phyloP scores from a whole-genome alignment of 2,329 filamentous ascomycete species.

The Kalmusia sp. region DNA sequence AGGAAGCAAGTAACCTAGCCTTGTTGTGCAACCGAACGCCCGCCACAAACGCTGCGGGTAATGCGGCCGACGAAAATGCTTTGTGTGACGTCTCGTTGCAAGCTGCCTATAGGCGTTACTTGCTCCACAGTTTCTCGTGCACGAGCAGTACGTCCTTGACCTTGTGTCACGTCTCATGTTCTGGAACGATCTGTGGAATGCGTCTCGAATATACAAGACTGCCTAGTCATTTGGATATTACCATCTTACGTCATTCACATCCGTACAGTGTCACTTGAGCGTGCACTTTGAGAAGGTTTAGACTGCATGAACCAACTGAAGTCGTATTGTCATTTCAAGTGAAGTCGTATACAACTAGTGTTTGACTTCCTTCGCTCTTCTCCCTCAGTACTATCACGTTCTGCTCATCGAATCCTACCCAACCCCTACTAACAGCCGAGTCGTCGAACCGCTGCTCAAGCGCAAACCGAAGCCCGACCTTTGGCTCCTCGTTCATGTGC shows the following conservation, averaged over 20 bases:
- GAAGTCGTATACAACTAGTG: constrained; percentile 87
- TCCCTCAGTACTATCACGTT: constrained; percentile 88
- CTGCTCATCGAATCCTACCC: constrained; percentile 90
- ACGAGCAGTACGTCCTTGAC: too few relatives aligned
- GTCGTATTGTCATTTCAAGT: too few relatives aligned
- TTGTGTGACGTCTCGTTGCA: background rate
- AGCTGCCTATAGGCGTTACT: too few relatives aligned
- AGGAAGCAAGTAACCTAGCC: constrained; percentile 12
- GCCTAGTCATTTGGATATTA: too few relatives aligned
- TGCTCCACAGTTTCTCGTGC: too few relatives aligned
- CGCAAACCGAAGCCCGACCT: constrained; percentile 42
- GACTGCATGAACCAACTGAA: too few relatives aligned
- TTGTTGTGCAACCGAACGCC: constrained; percentile 16
- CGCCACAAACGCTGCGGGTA: constrained; percentile 5
- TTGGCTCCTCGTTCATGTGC: constrained; percentile 28
- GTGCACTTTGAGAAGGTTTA: too few relatives aligned
- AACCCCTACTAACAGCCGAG: constrained; percentile 59
- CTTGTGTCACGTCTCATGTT: too few relatives aligned
- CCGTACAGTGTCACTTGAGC: too few relatives aligned
- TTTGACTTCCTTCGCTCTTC: constrained; percentile 70
- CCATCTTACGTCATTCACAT: too few relatives aligned
- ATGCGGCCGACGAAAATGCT: constrained; percentile 1
- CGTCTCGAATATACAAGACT: too few relatives aligned
- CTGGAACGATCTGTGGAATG: too few relatives aligned
- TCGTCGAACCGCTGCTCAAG: constrained; percentile 47